These are phyloP conservation scores for Astrephomene gubernaculifera DNA, from an alignment of 139 green algal species.

Conservation along the genomic window DNA sequence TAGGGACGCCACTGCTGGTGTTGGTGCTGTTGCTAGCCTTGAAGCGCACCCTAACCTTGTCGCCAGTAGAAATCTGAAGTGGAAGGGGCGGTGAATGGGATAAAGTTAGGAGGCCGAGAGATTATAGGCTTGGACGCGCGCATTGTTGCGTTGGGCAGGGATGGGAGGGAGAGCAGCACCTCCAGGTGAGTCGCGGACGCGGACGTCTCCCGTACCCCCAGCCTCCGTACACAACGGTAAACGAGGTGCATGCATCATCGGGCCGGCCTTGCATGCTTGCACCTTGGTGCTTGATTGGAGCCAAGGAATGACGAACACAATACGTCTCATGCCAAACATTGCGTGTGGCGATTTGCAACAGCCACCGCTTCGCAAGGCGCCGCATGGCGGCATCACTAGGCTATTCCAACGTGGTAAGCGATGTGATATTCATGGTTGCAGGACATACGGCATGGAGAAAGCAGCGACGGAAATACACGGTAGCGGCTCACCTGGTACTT, in stretches of 20 bases:
- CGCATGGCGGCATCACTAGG: background rate
- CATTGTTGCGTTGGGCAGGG: background rate
- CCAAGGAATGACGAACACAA: no score
- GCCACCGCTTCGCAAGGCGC: background rate
- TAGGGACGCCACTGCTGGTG: background rate
- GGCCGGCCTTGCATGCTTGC: no score
- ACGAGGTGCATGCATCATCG: no score
- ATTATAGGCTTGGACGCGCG: no score
- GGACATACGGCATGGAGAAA: background rate
- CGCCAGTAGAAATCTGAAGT: background rate
- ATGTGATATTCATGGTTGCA: background rate
- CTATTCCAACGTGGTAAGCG: background rate
- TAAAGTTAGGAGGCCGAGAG: no score
- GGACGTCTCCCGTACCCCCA: no score
- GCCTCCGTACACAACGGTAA: no score
- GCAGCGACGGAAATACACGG: background rate
- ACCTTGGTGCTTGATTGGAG: no score
- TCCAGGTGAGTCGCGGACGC: no score
- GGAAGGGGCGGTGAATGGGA: background rate
- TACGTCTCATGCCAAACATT: background rate
- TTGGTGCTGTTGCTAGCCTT: background rate
- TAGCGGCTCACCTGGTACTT: conserved; percentile 15
- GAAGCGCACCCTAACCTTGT: background rate
- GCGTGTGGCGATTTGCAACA: background rate
- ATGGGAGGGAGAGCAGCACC: background rate